Base-by-base conservation (phyloP, 371 early-diverging fungal species). In the Apophysomyces variabilis region DNA sequence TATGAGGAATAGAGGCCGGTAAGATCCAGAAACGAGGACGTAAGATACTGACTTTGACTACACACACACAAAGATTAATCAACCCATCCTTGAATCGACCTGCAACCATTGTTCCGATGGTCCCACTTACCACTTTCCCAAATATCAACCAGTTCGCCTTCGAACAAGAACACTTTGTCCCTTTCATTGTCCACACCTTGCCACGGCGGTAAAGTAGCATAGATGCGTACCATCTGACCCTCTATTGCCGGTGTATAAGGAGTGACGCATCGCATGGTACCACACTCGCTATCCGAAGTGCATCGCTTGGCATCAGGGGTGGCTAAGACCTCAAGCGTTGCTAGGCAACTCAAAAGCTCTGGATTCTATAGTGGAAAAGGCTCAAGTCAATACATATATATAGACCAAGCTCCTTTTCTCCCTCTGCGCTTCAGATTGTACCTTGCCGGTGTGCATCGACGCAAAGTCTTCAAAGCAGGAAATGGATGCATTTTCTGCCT, bases 31-130 rank as follows among this genome's bases (percentile, higher is more conserved):
- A 83, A 11, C 86, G 78, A 5, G 90, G 86, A 5, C 70, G 75
- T 32, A 90, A 68, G 5, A 80, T 69, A 11, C 91, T 89, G 7
- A 92, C 90, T 71, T 88, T 85, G 18, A 91, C 87, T 85, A 74
- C 18, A 26, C 3, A 26, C 32, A 26, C 32, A 26, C 1, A 26
- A 26, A 26, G 32, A 3, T 26, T 26, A 26, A 26, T 1, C 32
- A 26, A 26, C 32, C 32, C 32, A 26, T 26, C 32, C 3, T 26
- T 26, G 32, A 36, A 38, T 54, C 11, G 16, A 36, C n/a, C 9
- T 59, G 11, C 60, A 35, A 38, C 5, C 58, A 21, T 45, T 11
- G 18, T 12, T 41, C 35, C 18, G 38, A n/a, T 50, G 59, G 6
- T 16, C 47, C n/a, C 11, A 60, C 72, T 56, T 66, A 84, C 88